Evolutionary conservation across 108 stramenopile species (phyloP).

Genomic region (Conticribra weissflogii): DNA sequence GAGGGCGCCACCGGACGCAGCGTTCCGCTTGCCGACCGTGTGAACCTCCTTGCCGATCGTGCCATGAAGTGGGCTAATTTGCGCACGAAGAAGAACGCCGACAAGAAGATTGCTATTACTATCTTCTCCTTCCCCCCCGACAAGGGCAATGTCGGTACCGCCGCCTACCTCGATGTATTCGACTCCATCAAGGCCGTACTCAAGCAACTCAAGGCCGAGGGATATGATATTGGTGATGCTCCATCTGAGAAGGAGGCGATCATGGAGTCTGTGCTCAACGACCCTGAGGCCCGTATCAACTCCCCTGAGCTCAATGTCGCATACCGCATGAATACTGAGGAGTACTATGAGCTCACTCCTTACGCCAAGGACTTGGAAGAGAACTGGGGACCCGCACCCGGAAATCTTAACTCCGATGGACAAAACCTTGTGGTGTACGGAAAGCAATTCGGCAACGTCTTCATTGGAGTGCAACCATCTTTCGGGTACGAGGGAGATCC

Average conservation of each 20-base stretch:
- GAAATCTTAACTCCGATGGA: conserved; percentile 97
- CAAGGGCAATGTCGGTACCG: conserved; percentile 98
- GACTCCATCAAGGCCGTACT: conserved; percentile 94
- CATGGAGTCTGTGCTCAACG: conserved; percentile 89
- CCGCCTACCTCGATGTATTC: conserved; percentile 98
- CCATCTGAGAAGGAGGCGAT: conserved; percentile 80
- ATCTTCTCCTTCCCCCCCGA: conserved; percentile 98
- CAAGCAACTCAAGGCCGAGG: conserved; percentile 84
- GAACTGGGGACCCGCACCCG: conserved; percentile 98
- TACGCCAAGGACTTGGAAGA: conserved; percentile 94
- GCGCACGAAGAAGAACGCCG: conserved; percentile 79
- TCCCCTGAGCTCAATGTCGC: conserved; percentile 96
- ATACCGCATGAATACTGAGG: conserved; percentile 95
- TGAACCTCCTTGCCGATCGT: conserved; percentile 93
- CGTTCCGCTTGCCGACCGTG: conserved; percentile 95
- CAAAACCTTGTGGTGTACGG: conserved; percentile 95
- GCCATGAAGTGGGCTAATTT: conserved; percentile 91
- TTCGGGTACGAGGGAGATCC: conserved; percentile 98
- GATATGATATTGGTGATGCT: conserved; percentile 93
- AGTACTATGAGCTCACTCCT: conserved; percentile 94
- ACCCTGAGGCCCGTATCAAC: conserved; percentile 92
- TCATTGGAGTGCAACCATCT: conserved; percentile 95
- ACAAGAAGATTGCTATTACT: conserved; percentile 97
- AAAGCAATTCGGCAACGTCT: conserved; percentile 95
- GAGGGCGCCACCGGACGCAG: conserved; percentile 95